Conservation (phyloP, 2,329 filamentous ascomycete species). For the Aspergillus sojae region DNA sequence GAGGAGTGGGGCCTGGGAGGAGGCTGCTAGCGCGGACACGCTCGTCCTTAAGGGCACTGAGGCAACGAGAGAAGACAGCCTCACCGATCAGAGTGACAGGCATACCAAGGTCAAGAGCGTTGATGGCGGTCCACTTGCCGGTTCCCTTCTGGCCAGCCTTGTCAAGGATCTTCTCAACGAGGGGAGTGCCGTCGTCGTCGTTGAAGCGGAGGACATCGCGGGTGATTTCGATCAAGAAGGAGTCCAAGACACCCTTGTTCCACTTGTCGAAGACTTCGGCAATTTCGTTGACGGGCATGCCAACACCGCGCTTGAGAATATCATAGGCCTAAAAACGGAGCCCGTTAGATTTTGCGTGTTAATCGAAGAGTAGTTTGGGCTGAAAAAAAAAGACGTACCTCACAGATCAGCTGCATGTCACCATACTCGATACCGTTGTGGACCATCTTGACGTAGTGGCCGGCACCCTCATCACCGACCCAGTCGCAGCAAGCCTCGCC, state of each 20-base stretch:
- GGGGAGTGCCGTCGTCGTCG: slow-evolving; percentile 85
- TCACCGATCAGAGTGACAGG: slow-evolving; percentile 97
- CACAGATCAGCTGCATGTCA: slow-evolving; percentile 99
- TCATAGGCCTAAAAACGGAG: slow-evolving; percentile 77
- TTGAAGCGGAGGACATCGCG: slow-evolving; percentile 98
- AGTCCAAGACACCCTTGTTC: slow-evolving; percentile 98
- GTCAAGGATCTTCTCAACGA: slow-evolving; percentile 99
- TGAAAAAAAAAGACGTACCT: slow-evolving; percentile 62
- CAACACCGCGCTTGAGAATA: slow-evolving; percentile 98
- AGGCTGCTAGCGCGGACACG: slow-evolving; percentile 78
- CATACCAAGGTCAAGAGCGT: slow-evolving; percentile 97
- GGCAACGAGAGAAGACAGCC: slow-evolving; percentile 91
- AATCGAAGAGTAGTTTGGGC: neutral
- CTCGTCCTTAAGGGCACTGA: slow-evolving; percentile 93
- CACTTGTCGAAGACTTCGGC: slow-evolving; percentile 91
- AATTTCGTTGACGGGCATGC: slow-evolving; percentile 88
- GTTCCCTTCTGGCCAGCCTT: slow-evolving; percentile 99
- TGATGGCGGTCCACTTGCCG: slow-evolving; percentile 99
- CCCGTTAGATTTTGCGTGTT: neutral
- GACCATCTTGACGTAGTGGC: slow-evolving; percentile 99
- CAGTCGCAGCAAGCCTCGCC: slow-evolving; percentile 98
- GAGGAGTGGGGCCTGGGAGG: slow-evolving; percentile 75
- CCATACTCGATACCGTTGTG: slow-evolving; percentile 99
- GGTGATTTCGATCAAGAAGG: slow-evolving; percentile 99
- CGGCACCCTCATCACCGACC: slow-evolving; percentile 99